These are phyloP conservation scores for Seiridium unicorne DNA, from an alignment of 2,329 filamentous ascomycete species.

Conservation along the genomic window DNA sequence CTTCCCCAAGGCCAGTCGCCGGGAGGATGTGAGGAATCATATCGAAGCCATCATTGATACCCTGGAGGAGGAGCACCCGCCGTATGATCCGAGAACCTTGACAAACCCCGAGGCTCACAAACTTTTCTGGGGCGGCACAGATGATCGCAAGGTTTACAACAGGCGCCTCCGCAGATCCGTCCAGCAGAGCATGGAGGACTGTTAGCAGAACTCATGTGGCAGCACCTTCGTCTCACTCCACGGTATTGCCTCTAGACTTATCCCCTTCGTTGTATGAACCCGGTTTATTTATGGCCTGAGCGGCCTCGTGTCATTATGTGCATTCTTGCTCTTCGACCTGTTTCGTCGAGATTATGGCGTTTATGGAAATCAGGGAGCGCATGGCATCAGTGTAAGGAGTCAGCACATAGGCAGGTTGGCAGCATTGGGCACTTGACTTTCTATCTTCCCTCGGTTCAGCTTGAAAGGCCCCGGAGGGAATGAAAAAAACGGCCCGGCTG, in stretches of 20 bases:
- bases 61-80: constrained; percentile 83
- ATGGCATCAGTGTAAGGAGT: constrained; percentile 1
- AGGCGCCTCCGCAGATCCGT: constrained; percentile 77
- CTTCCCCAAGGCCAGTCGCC: constrained; percentile 55
- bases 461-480: no score
- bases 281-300: no score
- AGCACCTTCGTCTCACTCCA: not conserved
- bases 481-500: not conserved
- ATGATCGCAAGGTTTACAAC: constrained; percentile 83
- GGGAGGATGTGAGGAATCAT: constrained; percentile 78
- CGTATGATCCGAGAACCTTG: constrained; percentile 85
- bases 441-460: not conserved
- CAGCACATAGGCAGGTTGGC: not conserved
- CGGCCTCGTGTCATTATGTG: not conserved
- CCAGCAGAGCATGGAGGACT: constrained; percentile 63
- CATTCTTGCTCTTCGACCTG: not conserved
- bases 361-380: not conserved
- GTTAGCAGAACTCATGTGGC: not conserved
- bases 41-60: constrained; percentile 79
- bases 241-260: not conserved
- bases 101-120: constrained; percentile 84
- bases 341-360: not conserved
- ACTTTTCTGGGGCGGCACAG: constrained; percentile 78
- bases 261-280: not conserved
- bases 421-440: not conserved